These are phyloP conservation scores for Tylopilus cervinicoccineus DNA, from an alignment of 768 basidiomycete species.

Conservation along the genomic window DNA sequence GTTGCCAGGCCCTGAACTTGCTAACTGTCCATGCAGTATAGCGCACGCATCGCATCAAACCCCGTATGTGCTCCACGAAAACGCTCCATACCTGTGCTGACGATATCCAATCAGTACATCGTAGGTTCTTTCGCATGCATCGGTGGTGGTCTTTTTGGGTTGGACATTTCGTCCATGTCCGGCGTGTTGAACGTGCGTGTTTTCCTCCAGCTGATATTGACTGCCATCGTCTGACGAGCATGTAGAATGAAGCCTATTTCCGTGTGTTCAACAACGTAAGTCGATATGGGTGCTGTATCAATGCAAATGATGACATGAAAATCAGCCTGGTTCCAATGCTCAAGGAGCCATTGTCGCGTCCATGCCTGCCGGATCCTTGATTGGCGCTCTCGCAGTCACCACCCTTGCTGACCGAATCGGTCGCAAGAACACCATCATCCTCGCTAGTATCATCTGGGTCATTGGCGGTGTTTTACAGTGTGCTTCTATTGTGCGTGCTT, in stretches of 20 bases:
- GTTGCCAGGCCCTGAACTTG: neutral
- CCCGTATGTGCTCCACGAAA: conserved; percentile 36
- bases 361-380: conserved; percentile 69
- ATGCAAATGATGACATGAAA: conserved; percentile 4
- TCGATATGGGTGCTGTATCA: neutral
- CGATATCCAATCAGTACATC: conserved; percentile 50
- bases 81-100: conserved; percentile 2
- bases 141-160: conserved; percentile 72
- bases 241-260: conserved; percentile 27
- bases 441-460: conserved; percentile 68
- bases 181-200: conserved; percentile 56
- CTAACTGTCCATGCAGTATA: conserved; percentile 40
- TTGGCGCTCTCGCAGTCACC: conserved; percentile 62
- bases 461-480: conserved; percentile 72
- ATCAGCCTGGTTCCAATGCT: conserved; percentile 44
- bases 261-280: conserved; percentile 25
- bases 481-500: conserved; percentile 41
- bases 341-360: conserved; percentile 76
- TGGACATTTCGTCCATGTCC: conserved; percentile 84
- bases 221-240: neutral
- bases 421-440: conserved; percentile 61
- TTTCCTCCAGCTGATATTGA: neutral
- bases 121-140: conserved; percentile 82
- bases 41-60: conserved; percentile 51
- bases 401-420: conserved; percentile 62